These are phyloP conservation scores for Misopates orontium DNA, from an alignment of 257 asterid species.

Conservation along the genomic window DNA sequence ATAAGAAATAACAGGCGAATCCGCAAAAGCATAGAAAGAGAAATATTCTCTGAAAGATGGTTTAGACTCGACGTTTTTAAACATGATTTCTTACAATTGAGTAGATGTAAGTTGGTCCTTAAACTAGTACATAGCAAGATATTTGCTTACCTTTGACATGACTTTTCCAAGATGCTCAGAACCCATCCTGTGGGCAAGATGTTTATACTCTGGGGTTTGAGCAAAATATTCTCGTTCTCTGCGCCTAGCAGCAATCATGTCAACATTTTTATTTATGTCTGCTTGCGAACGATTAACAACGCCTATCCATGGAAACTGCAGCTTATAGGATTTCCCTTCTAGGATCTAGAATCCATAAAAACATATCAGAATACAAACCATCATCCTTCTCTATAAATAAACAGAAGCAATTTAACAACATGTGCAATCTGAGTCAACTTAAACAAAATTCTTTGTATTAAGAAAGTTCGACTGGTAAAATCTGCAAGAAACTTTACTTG, in stretches of 20 bases:
- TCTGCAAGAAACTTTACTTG: no score
- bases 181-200: conserved; percentile 71
- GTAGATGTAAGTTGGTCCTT: not conserved
- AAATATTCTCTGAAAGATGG: no score
- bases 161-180: conserved; percentile 83
- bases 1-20: no score
- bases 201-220: conserved; percentile 59
- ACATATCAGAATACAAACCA: conserved; percentile 6
- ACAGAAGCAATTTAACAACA: not conserved
- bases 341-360: conserved; percentile 44
- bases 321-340: conserved; percentile 72
- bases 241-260: conserved; percentile 84
- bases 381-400: not conserved
- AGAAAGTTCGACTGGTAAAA: no score
- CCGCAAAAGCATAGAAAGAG: no score
- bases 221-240: conserved; percentile 71
- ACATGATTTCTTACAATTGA: no score
- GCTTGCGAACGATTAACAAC: conserved; percentile 85
- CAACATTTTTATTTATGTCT: conserved; percentile 73
- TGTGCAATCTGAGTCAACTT: not conserved
- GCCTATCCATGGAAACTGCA: conserved; percentile 90
- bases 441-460: not conserved
- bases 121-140: not conserved
- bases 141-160: conserved; percentile 55
- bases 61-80: no score